Percentiles rank a stretch among this genome's conserved stretches.
These are phyloP conservation scores for Globisporangium parvum DNA, from an alignment of 352 stramenopile species.

Conservation along the genomic window DNA sequence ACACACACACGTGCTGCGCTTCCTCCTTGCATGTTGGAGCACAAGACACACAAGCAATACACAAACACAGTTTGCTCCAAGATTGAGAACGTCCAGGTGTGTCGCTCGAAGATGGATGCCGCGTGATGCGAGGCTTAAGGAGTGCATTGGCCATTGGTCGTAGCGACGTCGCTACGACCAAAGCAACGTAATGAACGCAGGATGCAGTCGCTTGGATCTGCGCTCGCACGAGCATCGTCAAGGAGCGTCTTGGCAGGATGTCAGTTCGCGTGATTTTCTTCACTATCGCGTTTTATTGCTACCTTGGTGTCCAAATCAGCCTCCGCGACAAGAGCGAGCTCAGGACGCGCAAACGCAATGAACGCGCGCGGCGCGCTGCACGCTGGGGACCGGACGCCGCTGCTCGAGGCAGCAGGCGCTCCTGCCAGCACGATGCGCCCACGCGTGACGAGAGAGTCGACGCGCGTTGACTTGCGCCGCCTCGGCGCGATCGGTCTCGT, in stretches of 20 bases:
- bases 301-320: no score
- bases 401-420: conserved; percentile 4
- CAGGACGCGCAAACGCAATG: conserved; percentile 7
- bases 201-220: no score
- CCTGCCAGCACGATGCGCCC: not conserved
- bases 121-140: no score
- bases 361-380: conserved; percentile 13
- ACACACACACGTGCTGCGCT: not conserved
- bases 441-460: conserved; percentile 3
- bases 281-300: no score
- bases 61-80: not conserved
- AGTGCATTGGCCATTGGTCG: no score
- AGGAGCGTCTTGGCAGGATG: no score
- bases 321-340: no score
- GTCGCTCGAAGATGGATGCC: no score
- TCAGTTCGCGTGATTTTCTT: not conserved
- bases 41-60: not conserved
- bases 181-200: no score
- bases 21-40: not conserved
- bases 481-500: conserved; percentile 15
- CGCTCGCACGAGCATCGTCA: no score
- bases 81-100: no score
- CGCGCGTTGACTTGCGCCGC: conserved; percentile 13
- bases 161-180: no score
- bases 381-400: conserved; percentile 7